phyloP scores from a whole-genome alignment of 805 yeast species.

The Pichia manshurica region DNA sequence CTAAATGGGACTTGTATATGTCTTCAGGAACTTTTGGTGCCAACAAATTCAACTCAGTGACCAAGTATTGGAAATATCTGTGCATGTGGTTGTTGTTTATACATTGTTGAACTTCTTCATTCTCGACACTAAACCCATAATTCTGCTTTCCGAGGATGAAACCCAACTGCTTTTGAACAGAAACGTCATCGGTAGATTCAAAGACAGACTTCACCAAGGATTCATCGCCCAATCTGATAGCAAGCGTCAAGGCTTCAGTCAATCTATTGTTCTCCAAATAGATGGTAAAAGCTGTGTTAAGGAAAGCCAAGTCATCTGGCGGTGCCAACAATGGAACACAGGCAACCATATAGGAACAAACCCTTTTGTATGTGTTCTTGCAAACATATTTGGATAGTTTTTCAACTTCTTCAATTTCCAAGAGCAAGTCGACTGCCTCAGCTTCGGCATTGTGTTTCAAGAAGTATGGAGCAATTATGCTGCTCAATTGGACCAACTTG shows the following conservation, averaged over 20 bases:
- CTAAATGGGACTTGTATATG: constrained; percentile 85
- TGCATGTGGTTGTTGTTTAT: constrained; percentile 74
- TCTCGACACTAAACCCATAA: constrained; percentile 65
- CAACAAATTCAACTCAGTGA: constrained; percentile 79
- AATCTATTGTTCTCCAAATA: constrained; percentile 73
- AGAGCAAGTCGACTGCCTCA: constrained; percentile 90
- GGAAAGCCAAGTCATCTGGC: constrained; percentile 82
- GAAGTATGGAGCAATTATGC: constrained; percentile 82
- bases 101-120: constrained; percentile 74
- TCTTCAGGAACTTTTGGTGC: constrained; percentile 95
- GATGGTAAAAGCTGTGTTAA: constrained; percentile 83
- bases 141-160: constrained; percentile 84
- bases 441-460: constrained; percentile 95
- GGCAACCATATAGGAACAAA: constrained; percentile 88
- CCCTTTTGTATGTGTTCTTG: constrained; percentile 76
- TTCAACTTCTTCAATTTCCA: constrained; percentile 85
- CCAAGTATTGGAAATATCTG: constrained; percentile 74
- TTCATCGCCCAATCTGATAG: constrained; percentile 83
- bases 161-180: constrained; percentile 84
- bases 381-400: constrained; percentile 80
- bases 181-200: constrained; percentile 66
- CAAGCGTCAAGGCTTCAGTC: constrained; percentile 86
- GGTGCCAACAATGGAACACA: constrained; percentile 97
- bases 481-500: constrained; percentile 53
- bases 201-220: constrained; percentile 73